Evolutionary conservation across 2,329 filamentous ascomycete genomes (phyloP).

Genomic region (Dendrostoma leiphaemia): DNA sequence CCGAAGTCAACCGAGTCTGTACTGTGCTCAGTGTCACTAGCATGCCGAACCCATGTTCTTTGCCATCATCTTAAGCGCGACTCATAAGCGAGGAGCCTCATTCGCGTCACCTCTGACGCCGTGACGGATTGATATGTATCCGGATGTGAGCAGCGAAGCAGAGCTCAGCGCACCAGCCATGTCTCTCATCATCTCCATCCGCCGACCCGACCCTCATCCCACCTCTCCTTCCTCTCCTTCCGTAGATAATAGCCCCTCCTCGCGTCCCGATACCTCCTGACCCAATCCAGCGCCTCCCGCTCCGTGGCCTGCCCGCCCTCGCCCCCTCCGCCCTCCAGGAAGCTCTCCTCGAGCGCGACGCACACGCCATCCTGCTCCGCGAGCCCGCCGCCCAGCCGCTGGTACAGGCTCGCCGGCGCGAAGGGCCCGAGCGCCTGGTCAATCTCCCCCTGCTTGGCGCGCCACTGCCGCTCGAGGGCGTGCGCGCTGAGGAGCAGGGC

Average conservation of each 20-base stretch:
- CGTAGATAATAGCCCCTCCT: conserved; percentile 76
- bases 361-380: conserved; percentile 82
- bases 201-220: conserved; percentile 94
- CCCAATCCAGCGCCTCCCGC: conserved; percentile 82
- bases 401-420: conserved; percentile 82
- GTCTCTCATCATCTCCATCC: conserved; percentile 82
- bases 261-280: conserved; percentile 76
- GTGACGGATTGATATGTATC: not conserved
- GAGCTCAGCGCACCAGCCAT: not conserved
- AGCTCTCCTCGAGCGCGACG: conserved; percentile 85
- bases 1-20: not conserved
- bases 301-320: conserved; percentile 59
- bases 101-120: not conserved
- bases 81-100: not conserved
- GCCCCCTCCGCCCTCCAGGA: conserved; percentile 64
- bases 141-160: too few relatives aligned
- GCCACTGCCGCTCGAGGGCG: conserved; percentile 89
- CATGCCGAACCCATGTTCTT: not conserved
- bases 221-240: conserved; percentile 83
- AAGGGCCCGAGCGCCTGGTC: conserved; percentile 82
- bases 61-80: not conserved
- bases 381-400: conserved; percentile 71
- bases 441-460: conserved; percentile 83
- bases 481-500: conserved; percentile 80
- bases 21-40: not conserved